Evolutionary conservation across 2,329 filamentous ascomycete species (phyloP), one percentile per base, ranked within the genome.

Genomic region (Aspergillus quadricinctus): DNA sequence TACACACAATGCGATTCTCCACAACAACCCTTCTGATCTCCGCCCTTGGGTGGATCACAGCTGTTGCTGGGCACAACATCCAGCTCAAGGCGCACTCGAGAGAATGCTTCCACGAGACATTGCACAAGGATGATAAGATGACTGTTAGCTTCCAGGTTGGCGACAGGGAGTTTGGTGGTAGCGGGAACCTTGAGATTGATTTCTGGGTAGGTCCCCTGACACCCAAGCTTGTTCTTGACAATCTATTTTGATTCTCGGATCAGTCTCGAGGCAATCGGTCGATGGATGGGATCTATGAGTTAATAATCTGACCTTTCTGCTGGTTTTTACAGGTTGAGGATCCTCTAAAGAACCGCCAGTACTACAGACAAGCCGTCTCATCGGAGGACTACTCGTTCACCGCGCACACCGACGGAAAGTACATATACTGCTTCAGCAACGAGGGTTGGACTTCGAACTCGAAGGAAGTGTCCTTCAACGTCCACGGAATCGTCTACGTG

Each of bases 381-480:
- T 92, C 89, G 67, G 94, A 94, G 72, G 93, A 97, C 77, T 91
- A 95, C 80, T 90, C 90, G 57, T 97, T 99, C 78, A 88, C 86
- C 41, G 92, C 94, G 52, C 80, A 83, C 66, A 78, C 86, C 71
- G 92, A 99, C 75, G 94, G 94, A 63, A 92, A 89, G 78, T 97
- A 89, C 80, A 81, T 84, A 56, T 99, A 99, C 85, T 99, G 94
- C 85, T 99, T 99, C 80, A 95, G 94, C 78, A 99, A 99, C 78
- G 93, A 97, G 81, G 88, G 94, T 75, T 99, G 93, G 92, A 90
- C 90, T 57, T 92, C 92, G 57, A 91, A 91, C 75, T 95, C 86
- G 73, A 99, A 99, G 79, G 94, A 99, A 76, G 93, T 99, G 53
- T 96, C 91, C 55, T 99, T 99, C 85, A 99, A 99, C 75, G 94